Evolutionary conservation across 371 early-diverging fungal genomes (phyloP).

Genomic region (Catenaria anguillulae): DNA sequence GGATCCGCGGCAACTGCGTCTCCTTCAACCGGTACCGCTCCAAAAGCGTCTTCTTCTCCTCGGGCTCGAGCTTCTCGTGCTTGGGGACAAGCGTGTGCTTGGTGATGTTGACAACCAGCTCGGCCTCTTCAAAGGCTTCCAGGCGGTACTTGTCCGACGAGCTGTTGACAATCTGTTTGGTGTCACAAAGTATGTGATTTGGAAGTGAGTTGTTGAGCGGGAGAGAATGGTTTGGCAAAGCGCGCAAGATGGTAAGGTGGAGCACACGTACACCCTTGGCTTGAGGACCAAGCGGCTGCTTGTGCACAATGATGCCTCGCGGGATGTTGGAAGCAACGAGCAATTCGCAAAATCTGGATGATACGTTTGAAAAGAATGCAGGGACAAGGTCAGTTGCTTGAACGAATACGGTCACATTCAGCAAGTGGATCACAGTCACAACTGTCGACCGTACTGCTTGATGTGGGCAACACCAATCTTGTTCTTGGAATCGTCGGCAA

Average conservation of each 20-base stretch:
- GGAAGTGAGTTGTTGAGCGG: too few species aligned
- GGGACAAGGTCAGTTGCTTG: too few species aligned
- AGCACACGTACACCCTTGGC: too few species aligned
- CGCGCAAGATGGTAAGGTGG: too few species aligned
- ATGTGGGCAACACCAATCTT: neutral
- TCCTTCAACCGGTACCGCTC: slow-evolving; percentile 88
- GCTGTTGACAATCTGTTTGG: slow-evolving; percentile 20
- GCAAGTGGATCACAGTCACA: too few species aligned
- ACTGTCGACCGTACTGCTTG: neutral
- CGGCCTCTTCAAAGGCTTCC: slow-evolving; percentile 89
- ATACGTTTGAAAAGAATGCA: too few species aligned
- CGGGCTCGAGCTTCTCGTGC: slow-evolving; percentile 77
- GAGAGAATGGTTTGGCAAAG: too few species aligned
- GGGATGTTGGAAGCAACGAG: neutral
- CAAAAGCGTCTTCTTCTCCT: slow-evolving; percentile 84
- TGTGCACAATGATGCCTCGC: neutral
- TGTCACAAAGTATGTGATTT: too few species aligned
- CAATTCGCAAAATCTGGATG: neutral
- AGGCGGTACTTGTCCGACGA: slow-evolving; percentile 55
- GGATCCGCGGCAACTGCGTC: slow-evolving; percentile 91
- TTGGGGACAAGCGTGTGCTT: slow-evolving; percentile 92
- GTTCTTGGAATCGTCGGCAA: neutral
- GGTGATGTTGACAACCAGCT: slow-evolving; percentile 96
- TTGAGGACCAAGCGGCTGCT: neutral
- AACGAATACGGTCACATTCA: too few species aligned